Evolutionary conservation across 805 yeast species (phyloP).

Genomic region (Candida alai): DNA sequence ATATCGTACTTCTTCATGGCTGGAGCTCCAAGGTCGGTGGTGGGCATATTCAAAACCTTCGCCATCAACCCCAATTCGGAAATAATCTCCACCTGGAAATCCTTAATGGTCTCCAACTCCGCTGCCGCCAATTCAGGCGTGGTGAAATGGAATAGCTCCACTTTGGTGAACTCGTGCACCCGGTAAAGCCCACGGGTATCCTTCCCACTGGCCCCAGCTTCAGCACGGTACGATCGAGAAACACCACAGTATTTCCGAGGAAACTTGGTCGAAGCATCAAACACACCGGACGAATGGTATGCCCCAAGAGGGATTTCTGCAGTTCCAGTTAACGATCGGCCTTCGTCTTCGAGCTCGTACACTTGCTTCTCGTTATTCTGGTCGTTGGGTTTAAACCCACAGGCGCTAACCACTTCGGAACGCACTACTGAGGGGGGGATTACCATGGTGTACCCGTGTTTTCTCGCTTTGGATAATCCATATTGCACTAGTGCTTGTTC

Average conservation of each 20-base stretch:
- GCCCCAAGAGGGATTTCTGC: conserved; percentile 96
- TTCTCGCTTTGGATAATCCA: conserved; percentile 63
- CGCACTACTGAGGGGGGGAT: conserved; percentile 86
- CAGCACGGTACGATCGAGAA: conserved; percentile 87
- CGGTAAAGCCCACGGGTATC: conserved; percentile 90
- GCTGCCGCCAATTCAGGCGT: conserved; percentile 40
- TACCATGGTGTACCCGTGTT: conserved; percentile 63
- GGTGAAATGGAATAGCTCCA: conserved; percentile 82
- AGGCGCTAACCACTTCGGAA: conserved; percentile 72
- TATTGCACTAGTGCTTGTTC: conserved; percentile 89
- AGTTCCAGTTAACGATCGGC: conserved; percentile 79
- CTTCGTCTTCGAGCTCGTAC: conserved; percentile 54
- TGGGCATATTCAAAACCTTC: conserved; percentile 83
- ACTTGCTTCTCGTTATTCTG: conserved; percentile 82
- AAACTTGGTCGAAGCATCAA: conserved; percentile 34
- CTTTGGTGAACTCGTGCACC: conserved; percentile 95
- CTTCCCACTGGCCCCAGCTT: conserved; percentile 94
- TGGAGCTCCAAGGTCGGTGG: conserved; percentile 88
- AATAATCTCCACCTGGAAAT: conserved; percentile 64
- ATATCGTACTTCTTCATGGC: conserved; percentile 89
- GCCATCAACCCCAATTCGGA: conserved; percentile 71
- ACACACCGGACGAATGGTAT: conserved; percentile 50
- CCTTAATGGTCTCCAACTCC: conserved; percentile 57
- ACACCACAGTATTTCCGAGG: conserved; percentile 72
- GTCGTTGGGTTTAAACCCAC: conserved; percentile 95